A percentile compares a stretch with the other conserved stretches of the same genome.
Evolutionary conservation across 192 early-diverging fungal species (phyloP).

Genomic region (Podila minutissima): DNA sequence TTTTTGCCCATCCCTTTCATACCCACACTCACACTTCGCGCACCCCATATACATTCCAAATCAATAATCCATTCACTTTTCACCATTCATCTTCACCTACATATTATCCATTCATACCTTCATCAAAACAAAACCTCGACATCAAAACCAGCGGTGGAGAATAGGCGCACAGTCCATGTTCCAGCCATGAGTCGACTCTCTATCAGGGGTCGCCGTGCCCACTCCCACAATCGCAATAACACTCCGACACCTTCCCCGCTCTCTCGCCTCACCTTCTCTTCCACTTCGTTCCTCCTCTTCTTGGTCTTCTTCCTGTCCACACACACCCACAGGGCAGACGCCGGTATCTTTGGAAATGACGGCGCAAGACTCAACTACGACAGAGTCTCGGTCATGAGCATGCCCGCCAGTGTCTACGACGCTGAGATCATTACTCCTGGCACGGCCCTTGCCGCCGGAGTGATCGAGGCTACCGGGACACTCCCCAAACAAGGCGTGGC

Average conservation of each 20-base stretch:
- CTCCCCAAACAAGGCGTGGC: slow-evolving; percentile 20
- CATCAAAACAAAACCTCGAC: background rate
- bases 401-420: background rate
- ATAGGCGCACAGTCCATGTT: background rate
- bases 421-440: slow-evolving; percentile 14
- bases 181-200: background rate
- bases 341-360: slow-evolving; percentile 20
- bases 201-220: too few relatives aligned
- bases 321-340: background rate
- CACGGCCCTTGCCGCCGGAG: slow-evolving; percentile 11
- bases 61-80: too few relatives aligned
- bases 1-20: too few relatives aligned
- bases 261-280: background rate
- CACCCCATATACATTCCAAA: too few relatives aligned
- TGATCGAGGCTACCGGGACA: slow-evolving; percentile 17
- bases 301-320: background rate
- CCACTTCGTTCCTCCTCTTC: background rate
- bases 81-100: too few relatives aligned
- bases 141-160: background rate
- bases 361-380: slow-evolving; percentile 21
- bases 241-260: background rate
- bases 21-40: too few relatives aligned
- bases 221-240: background rate
- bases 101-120: background rate
- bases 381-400: slow-evolving; percentile 14